phyloP scores from a whole-genome alignment of 805 yeast genomes.

The Candida saitoana region DNA sequence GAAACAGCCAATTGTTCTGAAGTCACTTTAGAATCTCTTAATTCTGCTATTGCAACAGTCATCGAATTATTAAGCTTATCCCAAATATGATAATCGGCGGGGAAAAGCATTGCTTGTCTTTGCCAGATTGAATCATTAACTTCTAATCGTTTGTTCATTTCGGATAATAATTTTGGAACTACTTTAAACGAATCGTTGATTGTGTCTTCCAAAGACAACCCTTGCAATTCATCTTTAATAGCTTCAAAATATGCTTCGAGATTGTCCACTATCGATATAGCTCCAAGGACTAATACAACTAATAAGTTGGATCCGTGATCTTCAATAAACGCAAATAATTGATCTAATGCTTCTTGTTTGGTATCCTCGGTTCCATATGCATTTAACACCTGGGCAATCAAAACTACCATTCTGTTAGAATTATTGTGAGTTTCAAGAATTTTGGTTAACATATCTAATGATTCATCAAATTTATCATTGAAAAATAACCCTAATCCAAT shows the following conservation, averaged over 20 bases:
- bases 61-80: constrained; percentile 49
- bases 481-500: constrained; percentile 73
- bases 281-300: constrained; percentile 73
- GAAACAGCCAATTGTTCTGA: constrained; percentile 51
- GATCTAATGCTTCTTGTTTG: constrained; percentile 79
- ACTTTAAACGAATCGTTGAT: constrained; percentile 48
- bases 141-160: constrained; percentile 43
- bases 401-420: constrained; percentile 61
- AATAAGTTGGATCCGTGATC: constrained; percentile 61
- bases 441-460: constrained; percentile 62
- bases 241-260: constrained; percentile 58
- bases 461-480: constrained; percentile 53
- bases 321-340: constrained; percentile 63
- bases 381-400: constrained; percentile 76
- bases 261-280: constrained; percentile 65
- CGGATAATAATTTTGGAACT: constrained; percentile 56
- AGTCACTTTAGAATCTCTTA: constrained; percentile 46
- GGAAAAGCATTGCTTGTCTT: constrained; percentile 69
- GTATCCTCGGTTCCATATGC: constrained; percentile 74
- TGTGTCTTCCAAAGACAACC: constrained; percentile 44
- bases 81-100: constrained; percentile 71
- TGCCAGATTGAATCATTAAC: constrained; percentile 47
- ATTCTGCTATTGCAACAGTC: constrained; percentile 56
- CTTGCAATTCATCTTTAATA: constrained; percentile 59
- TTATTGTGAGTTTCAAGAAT: constrained; percentile 54